Conservation (phyloP, 1,139 yeast species). For the Hansenula sp. region DNA sequence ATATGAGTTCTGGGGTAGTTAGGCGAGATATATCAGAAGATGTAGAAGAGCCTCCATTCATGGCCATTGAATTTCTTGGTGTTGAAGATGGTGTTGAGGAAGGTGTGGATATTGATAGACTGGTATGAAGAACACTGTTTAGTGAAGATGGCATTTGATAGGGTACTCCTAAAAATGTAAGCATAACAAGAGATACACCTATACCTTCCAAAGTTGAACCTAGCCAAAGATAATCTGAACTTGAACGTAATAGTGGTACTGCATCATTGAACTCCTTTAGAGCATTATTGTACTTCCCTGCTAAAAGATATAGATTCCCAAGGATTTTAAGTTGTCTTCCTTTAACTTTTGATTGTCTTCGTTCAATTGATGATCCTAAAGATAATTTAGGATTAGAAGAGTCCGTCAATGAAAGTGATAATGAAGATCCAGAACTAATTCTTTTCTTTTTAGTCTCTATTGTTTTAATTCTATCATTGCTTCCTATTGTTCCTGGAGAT, state of each 20-base stretch:
- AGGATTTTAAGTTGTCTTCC: slow-evolving; percentile 76
- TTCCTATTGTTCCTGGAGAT: slow-evolving; percentile 63
- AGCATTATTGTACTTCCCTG: slow-evolving; percentile 77
- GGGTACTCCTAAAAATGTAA: slow-evolving; percentile 54
- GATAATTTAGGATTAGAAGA: slow-evolving; percentile 23
- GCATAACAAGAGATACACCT: slow-evolving; percentile 58
- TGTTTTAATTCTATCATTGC: slow-evolving; percentile 12
- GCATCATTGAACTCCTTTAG: slow-evolving; percentile 71
- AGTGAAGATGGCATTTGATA: slow-evolving; percentile 56
- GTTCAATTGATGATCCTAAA: slow-evolving; percentile 35
- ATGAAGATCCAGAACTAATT: slow-evolving; percentile 19
- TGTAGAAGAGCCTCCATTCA: slow-evolving; percentile 5
- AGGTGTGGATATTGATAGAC: slow-evolving; percentile 9
- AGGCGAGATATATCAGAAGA: slow-evolving; percentile 21
- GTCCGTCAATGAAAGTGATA: slow-evolving; percentile 21
- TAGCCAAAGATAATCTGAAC: slow-evolving; percentile 81
- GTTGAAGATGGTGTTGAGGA: slow-evolving; percentile 27
- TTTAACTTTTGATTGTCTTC: slow-evolving; percentile 49
- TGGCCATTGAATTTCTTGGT: slow-evolving; percentile 38
- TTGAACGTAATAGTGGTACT: slow-evolving; percentile 48
- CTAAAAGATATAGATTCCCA: slow-evolving; percentile 72
- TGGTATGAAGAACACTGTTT: slow-evolving; percentile 23
- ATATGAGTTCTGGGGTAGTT: slow-evolving; percentile 44
- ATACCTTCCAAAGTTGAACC: slow-evolving; percentile 83
- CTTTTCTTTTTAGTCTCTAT: slow-evolving; percentile 15